Base-by-base conservation (phyloP, 352 stramenopile genomes). In the Phytophthora colocasiae region DNA sequence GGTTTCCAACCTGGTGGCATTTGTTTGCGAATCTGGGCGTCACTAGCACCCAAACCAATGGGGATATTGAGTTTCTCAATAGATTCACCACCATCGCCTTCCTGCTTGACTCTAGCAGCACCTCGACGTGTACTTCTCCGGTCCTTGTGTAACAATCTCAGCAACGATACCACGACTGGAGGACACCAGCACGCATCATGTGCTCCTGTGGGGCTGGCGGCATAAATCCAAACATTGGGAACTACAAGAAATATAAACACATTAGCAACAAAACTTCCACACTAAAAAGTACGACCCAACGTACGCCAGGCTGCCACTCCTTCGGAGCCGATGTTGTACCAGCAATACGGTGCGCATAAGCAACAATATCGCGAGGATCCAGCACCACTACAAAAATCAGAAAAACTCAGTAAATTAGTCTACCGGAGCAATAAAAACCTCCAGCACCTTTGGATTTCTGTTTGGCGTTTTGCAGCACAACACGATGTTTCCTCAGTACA, bases 201-300 rank as follows among this genome's bases (percentile, higher is more conserved):
- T 95, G 85, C 49, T 89, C 81, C 41, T 92, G 87, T 15, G 87
- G 87, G 9, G 87, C 87, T n/a, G 87, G 87, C 3, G 87, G 87
- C 75, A 90, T 89, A 57, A 95, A 95, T 12, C 87, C 87, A 78
- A 93, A 93, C 85, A 95, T 95, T 1, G 87, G 83, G 47, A 92
- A 90, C 85, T 95, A 34, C 11, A 51, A 63, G 10, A 47, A 8
- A 29, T 2, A 29, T 22, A 1, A n/a, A 60, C 24, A 27, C n/a
- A 27, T 54, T 38, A 55, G 17, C 41, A 26, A 59, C n/a, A 48
- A 15, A 15, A 52, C 8, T 46, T 4, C 38, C 14, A 12, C 12
- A 14, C 39, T 11, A 27, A 6, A n/a, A n/a, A 17, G n/a, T 9
- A 57, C n/a, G n/a, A 32, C 8, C n/a, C 46, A 34, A 76, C 73